phyloP scores from a whole-genome alignment of 2,329 filamentous ascomycete genomes.

The Paraphoma sp. region DNA sequence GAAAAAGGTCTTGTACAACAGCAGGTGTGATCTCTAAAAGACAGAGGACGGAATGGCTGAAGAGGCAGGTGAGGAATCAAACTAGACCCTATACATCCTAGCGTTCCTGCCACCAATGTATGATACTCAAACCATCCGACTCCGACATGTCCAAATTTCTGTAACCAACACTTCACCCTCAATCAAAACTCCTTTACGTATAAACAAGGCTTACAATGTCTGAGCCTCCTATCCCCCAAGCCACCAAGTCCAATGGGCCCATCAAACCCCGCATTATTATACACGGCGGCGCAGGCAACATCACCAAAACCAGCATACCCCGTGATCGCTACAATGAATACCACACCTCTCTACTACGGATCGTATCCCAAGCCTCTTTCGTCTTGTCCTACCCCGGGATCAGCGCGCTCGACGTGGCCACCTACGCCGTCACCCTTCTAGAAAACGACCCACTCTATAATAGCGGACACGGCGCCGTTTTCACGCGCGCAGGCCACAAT shows the following conservation, averaged over 20 bases:
- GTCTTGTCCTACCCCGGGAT: slow-evolving; percentile 47
- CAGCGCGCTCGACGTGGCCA: slow-evolving; percentile 74
- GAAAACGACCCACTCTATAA: slow-evolving; percentile 88
- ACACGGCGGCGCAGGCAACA: slow-evolving; percentile 57
- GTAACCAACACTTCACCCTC: too few species aligned
- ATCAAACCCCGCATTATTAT: slow-evolving; percentile 55
- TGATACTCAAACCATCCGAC: too few species aligned
- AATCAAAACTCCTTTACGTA: too few species aligned
- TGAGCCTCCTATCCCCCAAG: too few species aligned
- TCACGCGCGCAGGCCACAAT: slow-evolving; percentile 81
- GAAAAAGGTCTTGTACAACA: too few species aligned
- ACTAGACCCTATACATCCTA: too few species aligned
- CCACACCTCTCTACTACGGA: slow-evolving; percentile 45
- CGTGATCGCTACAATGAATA: slow-evolving; percentile 46
- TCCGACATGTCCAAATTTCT: too few species aligned
- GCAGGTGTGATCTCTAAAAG: too few species aligned
- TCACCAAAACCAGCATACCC: slow-evolving; percentile 50
- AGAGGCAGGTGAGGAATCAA: too few species aligned
- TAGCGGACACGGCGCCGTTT: slow-evolving; percentile 82
- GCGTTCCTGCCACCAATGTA: too few species aligned
- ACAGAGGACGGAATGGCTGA: too few species aligned
- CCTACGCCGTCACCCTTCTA: slow-evolving; percentile 75
- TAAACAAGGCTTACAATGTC: too few species aligned
- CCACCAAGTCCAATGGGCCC: neutral
- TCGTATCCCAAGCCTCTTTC: slow-evolving; percentile 37